A percentile compares a stretch with the other conserved stretches of the same genome.
These are phyloP conservation scores for Sugiyamaella neomexicana DNA, from an alignment of 1,139 yeast species.

Conservation along the genomic window DNA sequence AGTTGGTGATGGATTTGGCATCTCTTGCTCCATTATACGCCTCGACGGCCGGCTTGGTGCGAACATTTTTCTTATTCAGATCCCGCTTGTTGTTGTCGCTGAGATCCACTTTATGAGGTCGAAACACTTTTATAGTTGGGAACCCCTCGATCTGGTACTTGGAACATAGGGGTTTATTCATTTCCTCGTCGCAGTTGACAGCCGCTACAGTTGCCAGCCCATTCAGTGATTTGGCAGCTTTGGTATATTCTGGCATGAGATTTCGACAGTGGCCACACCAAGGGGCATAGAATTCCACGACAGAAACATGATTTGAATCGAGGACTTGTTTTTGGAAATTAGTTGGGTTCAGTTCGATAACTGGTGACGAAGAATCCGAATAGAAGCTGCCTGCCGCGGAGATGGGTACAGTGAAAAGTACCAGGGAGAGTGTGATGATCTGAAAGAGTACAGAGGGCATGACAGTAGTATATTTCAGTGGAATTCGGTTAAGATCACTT, in stretches of 20 bases:
- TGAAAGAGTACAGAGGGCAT: background rate
- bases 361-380: conserved; percentile 50
- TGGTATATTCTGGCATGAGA: conserved; percentile 63
- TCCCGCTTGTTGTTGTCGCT: conserved; percentile 43
- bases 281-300: conserved; percentile 94
- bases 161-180: conserved; percentile 70
- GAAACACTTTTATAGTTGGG: conserved; percentile 78
- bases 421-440: background rate
- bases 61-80: conserved; percentile 26
- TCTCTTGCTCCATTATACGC: conserved; percentile 69
- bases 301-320: conserved; percentile 69
- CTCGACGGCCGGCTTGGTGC: conserved; percentile 57
- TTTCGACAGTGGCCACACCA: conserved; percentile 91
- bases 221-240: conserved; percentile 60
- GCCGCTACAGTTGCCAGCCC: conserved; percentile 75
- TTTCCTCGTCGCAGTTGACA: conserved; percentile 76
- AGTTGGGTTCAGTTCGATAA: conserved; percentile 56
- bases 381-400: conserved; percentile 19
- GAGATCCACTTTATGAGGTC: conserved; percentile 69
- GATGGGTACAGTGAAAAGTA: background rate
- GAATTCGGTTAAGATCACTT: background rate
- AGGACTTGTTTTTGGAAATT: conserved; percentile 67
- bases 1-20: conserved; percentile 57
- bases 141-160: conserved; percentile 66
- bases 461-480: background rate